Evolutionary conservation across 129 eudicot species (phyloP).

Genomic region (Lonicera japonica): DNA sequence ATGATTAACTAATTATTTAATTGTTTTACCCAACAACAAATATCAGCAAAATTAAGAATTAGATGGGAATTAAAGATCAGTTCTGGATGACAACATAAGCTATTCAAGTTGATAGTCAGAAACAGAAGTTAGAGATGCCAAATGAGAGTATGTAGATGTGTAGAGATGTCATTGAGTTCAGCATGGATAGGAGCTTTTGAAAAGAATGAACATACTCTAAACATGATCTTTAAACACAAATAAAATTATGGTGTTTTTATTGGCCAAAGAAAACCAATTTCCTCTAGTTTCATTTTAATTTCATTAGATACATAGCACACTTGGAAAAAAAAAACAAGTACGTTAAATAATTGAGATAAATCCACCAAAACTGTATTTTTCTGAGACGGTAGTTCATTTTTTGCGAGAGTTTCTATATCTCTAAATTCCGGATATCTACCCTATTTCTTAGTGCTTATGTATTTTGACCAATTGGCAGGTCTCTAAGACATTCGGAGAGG

Average conservation of each 20-base stretch:
- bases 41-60: too few relatives aligned
- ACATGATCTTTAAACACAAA: too few relatives aligned
- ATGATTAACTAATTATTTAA: too few relatives aligned
- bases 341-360: too few relatives aligned
- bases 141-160: not conserved
- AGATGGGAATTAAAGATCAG: too few relatives aligned
- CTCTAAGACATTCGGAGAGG: conserved; percentile 47
- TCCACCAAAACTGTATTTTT: not conserved
- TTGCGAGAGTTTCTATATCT: not conserved
- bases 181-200: not conserved
- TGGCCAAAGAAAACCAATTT: too few relatives aligned
- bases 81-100: not conserved
- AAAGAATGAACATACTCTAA: not conserved
- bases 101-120: not conserved
- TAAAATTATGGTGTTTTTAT: not conserved
- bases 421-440: not conserved
- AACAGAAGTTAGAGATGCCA: not conserved
- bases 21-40: too few relatives aligned
- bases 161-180: not conserved
- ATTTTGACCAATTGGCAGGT: conserved; percentile 37
- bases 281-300: too few relatives aligned
- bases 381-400: not conserved
- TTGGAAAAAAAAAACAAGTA: too few relatives aligned
- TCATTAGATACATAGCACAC: too few relatives aligned
- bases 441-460: too few relatives aligned